Percentiles rank a stretch among this genome's conserved stretches.
Conservation (phyloP, 371 early-diverging fungal genomes). For the Rhizomucor pusillus region DNA sequence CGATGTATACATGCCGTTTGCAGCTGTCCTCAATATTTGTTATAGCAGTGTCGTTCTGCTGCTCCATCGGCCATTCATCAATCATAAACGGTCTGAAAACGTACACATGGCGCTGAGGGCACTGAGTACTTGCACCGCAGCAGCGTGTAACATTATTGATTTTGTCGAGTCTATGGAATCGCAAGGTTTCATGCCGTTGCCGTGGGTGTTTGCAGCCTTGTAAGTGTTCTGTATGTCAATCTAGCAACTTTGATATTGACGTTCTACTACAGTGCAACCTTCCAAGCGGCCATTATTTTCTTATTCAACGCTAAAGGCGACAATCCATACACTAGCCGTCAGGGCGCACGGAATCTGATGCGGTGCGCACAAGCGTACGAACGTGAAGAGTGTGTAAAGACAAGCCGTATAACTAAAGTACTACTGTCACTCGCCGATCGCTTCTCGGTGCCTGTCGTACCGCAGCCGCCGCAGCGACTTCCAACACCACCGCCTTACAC, state of each 20-base stretch:
- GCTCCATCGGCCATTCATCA: constrained; percentile 18
- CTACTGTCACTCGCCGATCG: too few relatives aligned
- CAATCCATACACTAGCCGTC: too few relatives aligned
- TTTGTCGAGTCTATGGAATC: constrained; percentile 19
- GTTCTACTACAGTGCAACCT: constrained; percentile 20
- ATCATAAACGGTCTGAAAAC: constrained; percentile 9
- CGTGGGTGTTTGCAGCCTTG: constrained; percentile 37
- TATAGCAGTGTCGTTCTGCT: constrained; percentile 24
- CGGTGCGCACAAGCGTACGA: too few relatives aligned
- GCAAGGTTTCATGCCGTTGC: constrained; percentile 17
- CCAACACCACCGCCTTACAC: too few relatives aligned
- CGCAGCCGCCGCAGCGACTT: too few relatives aligned
- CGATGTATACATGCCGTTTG: neutral
- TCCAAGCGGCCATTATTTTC: constrained; percentile 43
- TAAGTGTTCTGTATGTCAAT: constrained; percentile 17
- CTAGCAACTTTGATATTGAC: neutral
- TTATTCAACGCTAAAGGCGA: constrained; percentile 17
- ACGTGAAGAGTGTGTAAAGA: too few relatives aligned
- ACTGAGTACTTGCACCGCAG: constrained; percentile 27
- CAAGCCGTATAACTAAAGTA: too few relatives aligned
- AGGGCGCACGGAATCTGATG: too few relatives aligned
- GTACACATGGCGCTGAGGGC: constrained; percentile 27
- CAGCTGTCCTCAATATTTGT: constrained; percentile 2
- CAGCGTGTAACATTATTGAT: constrained; percentile 26
- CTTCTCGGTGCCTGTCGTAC: too few relatives aligned